Evolutionary conservation across 805 yeast genomes (phyloP), one percentile per base, ranked within the genome.

Genomic region (Candida nonsorbophila): DNA sequence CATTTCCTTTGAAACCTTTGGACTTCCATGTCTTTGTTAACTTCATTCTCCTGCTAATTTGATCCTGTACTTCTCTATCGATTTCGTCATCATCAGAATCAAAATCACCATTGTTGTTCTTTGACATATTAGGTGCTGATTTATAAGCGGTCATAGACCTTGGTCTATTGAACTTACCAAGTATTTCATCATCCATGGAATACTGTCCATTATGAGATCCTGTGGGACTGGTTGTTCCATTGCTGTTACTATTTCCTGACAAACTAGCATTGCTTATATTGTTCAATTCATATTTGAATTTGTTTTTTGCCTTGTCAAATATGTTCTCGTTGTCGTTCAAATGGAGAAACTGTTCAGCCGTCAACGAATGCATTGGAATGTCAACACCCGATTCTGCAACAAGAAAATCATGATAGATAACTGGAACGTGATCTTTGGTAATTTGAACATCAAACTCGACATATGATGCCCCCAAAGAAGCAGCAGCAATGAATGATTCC

Each of bases 341-440:
- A 16, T 76, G 73, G 49, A 84, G 59, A 43, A 90, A 90, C 54
- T 90, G 97, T 51, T 90, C 97, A 14, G 79, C 65, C 0, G 97
- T 88, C 47, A 90, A 62, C 16, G 81, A 77, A 56, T 88, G 95
- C 96, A 90, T 88, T 3, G 97, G 97, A 28, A 88, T 81, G 58
- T 90, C 97, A 28, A 84, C 86, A 11, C 97, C 97, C 5, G 95
- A 79, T 49, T 90, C 97, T 2, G 95, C 94, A 28, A 90, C 96
- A 24, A 85, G 53, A 49, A 90, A 90, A 51, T 90, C 97, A 54
- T 90, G 97, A 49, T 90, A 90, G 16, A 90, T 83, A 5, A 90
- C 97, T 3, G 97, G 97, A 7, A 85, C 78, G 40, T 68, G 67
- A 53, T 90, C 97, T 49, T 87, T 86, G 10, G 97, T 90, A 42